Conservation (phyloP, 192 early-diverging fungal species). For the Cetraspora pellucida region DNA sequence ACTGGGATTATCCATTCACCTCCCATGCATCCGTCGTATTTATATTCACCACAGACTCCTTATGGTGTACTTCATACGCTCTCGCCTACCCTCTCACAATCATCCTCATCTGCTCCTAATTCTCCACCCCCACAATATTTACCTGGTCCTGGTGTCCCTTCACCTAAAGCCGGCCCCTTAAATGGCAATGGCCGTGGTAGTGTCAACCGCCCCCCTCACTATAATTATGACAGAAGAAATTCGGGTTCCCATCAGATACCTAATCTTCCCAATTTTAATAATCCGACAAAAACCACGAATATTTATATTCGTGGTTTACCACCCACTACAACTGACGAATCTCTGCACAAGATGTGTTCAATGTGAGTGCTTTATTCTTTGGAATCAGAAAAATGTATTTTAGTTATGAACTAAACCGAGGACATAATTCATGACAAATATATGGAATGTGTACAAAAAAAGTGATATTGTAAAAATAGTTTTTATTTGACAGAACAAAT, state of each 20-base stretch:
- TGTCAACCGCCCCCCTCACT: constrained; percentile 20
- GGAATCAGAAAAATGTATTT: too few relatives aligned
- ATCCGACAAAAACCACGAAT: constrained; percentile 60
- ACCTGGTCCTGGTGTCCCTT: constrained; percentile 34
- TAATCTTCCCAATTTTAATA: constrained; percentile 33
- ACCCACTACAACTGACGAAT: constrained; percentile 67
- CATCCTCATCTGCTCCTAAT: constrained; percentile 35
- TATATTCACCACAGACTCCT: constrained; percentile 44
- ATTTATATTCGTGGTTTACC: constrained; percentile 83
- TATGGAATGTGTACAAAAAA: too few relatives aligned
- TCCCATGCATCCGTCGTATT: constrained; percentile 43
- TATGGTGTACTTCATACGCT: constrained; percentile 41
- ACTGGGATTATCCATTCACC: constrained; percentile 45
- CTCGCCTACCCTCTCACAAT: constrained; percentile 45
- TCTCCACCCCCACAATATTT: constrained; percentile 39
- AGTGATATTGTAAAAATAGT: too few relatives aligned
- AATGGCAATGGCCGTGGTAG: constrained; percentile 3
- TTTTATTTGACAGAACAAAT: too few relatives aligned
- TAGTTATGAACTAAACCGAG: too few relatives aligned
- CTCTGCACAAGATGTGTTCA: constrained; percentile 61
- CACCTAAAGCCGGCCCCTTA: constrained; percentile 29
- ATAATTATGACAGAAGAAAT: constrained; percentile 32
- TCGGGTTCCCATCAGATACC: constrained; percentile 31
- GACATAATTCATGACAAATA: too few relatives aligned
- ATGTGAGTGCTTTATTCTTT: constrained; percentile 50